A percentile compares a stretch with the other conserved stretches of the same genome.
Evolutionary conservation across 208 protist genomes (phyloP).

Genomic region (Leishmania braziliensis): DNA sequence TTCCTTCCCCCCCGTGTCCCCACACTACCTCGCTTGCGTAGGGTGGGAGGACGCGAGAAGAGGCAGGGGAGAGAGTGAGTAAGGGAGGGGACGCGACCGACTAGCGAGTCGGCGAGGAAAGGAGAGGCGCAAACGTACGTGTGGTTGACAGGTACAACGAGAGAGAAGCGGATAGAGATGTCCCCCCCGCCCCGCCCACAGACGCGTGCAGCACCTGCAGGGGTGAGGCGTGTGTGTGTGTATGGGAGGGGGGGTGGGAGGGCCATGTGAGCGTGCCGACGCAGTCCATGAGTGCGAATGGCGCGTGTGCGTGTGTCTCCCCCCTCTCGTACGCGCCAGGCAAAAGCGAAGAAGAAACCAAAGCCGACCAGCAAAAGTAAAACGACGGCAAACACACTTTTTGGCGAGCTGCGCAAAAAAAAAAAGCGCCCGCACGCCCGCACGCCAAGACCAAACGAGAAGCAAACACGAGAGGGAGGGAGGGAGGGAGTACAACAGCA

Average conservation of each 20-base stretch:
- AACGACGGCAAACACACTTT: too few species aligned
- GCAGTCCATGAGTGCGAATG: neutral
- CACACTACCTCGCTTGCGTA: neutral
- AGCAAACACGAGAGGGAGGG: constrained; percentile 5
- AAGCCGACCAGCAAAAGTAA: too few species aligned
- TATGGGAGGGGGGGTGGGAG: neutral
- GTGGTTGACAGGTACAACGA: neutral
- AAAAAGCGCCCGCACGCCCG: too few species aligned
- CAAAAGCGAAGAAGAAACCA: too few species aligned
- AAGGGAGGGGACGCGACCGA: neutral
- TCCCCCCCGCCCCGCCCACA: neutral
- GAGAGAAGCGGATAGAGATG: neutral
- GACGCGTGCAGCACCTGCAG: neutral
- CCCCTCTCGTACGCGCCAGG: too few species aligned
- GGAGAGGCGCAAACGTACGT: neutral
- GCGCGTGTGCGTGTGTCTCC: neutral
- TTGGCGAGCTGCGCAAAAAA: too few species aligned
- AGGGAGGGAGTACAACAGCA: neutral
- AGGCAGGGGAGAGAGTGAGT: neutral
- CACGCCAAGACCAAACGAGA: too few species aligned
- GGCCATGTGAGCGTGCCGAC: neutral
- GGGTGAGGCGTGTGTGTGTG: neutral
- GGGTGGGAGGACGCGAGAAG: neutral
- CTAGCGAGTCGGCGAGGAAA: neutral
- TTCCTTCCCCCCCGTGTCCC: neutral